phyloP scores from a whole-genome alignment of 139 green algal species.

The Pseudopediastrum boryanum region DNA sequence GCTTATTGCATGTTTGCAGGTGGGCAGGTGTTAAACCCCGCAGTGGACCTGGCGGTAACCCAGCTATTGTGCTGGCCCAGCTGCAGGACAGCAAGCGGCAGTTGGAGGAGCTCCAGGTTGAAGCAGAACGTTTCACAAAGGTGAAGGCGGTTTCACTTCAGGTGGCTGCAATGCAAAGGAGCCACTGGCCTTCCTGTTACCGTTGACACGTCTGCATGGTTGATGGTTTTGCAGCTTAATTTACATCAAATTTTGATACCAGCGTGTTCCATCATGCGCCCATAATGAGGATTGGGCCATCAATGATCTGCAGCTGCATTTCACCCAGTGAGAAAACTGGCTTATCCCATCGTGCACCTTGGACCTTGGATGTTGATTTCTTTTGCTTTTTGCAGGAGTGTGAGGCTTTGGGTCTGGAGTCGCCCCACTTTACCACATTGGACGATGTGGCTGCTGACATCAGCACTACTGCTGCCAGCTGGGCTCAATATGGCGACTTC shows the following conservation, averaged over 20 bases:
- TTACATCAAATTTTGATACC: no score
- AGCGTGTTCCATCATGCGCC: no score
- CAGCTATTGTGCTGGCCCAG: slow-evolving; percentile 63
- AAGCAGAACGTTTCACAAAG: slow-evolving; percentile 59
- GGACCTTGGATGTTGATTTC: no score
- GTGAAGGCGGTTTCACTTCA: slow-evolving; percentile 28
- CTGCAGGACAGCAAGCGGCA: slow-evolving; percentile 62
- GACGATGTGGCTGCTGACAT: slow-evolving; percentile 66
- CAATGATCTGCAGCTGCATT: no score
- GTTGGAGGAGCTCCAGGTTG: slow-evolving; percentile 57
- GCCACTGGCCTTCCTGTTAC: no score
- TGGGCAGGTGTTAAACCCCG: slow-evolving; percentile 74
- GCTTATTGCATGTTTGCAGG: no score
- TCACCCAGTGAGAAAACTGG: no score
- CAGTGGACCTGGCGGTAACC: slow-evolving; percentile 62
- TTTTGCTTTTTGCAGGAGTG: slow-evolving; percentile 57
- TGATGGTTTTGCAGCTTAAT: no score
- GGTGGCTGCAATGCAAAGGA: no score
- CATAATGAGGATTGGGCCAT: no score
- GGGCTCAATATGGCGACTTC: slow-evolving; percentile 57
- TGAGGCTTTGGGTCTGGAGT: slow-evolving; percentile 65
- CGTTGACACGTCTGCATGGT: no score
- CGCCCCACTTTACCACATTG: slow-evolving; percentile 59
- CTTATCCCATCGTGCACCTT: no score
- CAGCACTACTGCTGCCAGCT: slow-evolving; percentile 35